phyloP scores from a whole-genome alignment of 2,329 filamentous ascomycete genomes.

The Diplodia mutila region DNA sequence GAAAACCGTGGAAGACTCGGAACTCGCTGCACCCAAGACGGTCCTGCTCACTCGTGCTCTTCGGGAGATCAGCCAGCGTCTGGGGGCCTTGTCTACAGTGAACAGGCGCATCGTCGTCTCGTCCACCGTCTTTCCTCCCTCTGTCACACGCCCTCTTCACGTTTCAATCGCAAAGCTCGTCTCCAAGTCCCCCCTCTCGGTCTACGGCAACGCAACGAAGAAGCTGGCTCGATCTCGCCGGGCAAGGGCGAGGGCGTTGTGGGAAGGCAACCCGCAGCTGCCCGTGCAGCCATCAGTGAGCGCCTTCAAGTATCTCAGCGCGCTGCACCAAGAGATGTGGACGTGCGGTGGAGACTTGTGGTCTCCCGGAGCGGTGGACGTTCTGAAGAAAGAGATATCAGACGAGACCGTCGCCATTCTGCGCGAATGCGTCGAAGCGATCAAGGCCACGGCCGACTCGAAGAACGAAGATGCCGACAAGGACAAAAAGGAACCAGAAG shows the following conservation, averaged over 20 bases:
- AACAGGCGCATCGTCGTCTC: slow-evolving; percentile 34
- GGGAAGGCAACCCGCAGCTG: slow-evolving; percentile 77
- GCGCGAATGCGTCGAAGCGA: slow-evolving; percentile 40
- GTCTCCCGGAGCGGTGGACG: slow-evolving; percentile 68
- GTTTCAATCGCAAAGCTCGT: slow-evolving; percentile 61
- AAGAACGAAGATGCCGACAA: not conserved
- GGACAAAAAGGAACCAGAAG: slow-evolving; percentile 23
- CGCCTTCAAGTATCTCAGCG: slow-evolving; percentile 72
- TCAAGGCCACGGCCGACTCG: slow-evolving; percentile 11
- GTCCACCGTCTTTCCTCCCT: slow-evolving; percentile 43
- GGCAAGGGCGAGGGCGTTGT: slow-evolving; percentile 69
- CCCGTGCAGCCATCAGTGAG: slow-evolving; percentile 78
- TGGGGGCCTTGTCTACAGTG: slow-evolving; percentile 53
- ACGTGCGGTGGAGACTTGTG: slow-evolving; percentile 76
- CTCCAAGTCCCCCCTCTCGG: slow-evolving; percentile 51
- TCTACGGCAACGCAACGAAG: slow-evolving; percentile 49
- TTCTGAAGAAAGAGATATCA: slow-evolving; percentile 64
- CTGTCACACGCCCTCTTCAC: slow-evolving; percentile 68
- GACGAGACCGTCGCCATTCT: slow-evolving; percentile 50
- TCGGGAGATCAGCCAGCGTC: slow-evolving; percentile 70
- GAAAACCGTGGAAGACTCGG: slow-evolving; percentile 37
- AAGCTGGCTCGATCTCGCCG: slow-evolving; percentile 49
- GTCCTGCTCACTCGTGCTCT: slow-evolving; percentile 72
- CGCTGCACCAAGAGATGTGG: slow-evolving; percentile 69
- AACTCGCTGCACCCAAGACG: slow-evolving; percentile 53